Percentiles rank a stretch among this genome's conserved stretches.
Evolutionary conservation across 2,329 filamentous ascomycete genomes (phyloP).

Genomic region (Tolypocladium tropicale): DNA sequence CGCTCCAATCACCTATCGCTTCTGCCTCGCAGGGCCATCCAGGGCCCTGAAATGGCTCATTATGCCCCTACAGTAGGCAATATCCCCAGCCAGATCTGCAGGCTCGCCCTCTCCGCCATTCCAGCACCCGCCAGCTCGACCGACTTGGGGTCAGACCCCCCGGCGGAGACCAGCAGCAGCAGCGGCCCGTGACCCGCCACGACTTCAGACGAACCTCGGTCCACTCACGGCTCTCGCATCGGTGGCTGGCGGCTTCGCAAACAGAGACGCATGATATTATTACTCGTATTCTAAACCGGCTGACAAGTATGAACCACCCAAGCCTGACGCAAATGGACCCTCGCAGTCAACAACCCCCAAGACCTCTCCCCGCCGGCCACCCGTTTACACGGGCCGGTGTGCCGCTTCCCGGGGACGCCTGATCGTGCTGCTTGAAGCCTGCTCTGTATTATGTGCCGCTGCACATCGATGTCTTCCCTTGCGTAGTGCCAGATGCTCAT

Average conservation of each 20-base stretch:
- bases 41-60: not conserved
- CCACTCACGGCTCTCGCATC: not conserved
- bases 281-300: no score
- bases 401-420: not conserved
- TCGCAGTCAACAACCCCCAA: not conserved
- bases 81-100: not conserved
- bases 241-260: not conserved
- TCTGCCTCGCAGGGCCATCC: not conserved
- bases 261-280: not conserved
- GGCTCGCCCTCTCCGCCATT: not conserved
- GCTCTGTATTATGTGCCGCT: not conserved
- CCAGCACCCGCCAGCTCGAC: not conserved
- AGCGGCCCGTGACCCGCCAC: constrained; percentile 1
- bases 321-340: not conserved
- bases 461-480: not conserved
- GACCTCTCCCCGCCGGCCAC: not conserved
- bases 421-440: not conserved
- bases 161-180: no score
- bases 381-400: not conserved
- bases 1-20: not conserved
- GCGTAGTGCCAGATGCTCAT: not conserved
- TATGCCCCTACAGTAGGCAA: not conserved
- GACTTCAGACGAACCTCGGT: not conserved
- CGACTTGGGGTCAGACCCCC: not conserved
- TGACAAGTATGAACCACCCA: not conserved